Base-by-base conservation (phyloP, 768 basidiomycete genomes). In the Phanerodontia chrysosporium region DNA sequence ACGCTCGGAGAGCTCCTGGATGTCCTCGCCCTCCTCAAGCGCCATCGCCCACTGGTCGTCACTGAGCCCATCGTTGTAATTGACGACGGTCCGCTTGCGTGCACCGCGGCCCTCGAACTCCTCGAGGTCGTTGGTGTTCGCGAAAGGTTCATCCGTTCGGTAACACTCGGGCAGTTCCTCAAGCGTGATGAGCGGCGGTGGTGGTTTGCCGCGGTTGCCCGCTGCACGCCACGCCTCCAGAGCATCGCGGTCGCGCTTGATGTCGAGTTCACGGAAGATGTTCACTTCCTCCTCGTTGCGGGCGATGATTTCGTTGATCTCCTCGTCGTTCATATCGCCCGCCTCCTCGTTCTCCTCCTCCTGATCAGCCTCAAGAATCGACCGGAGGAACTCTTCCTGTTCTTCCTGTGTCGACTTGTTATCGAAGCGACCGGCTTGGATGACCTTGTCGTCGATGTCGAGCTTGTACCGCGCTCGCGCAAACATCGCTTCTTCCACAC, bases 401-500 rank as follows among this genome's bases (percentile, higher is more conserved):
- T 99, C 97, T 70, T 96, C 95, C 64, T 94, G 91, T 3, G 95
- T 96, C 22, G 95, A 96, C 75, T 96, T 96, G 76, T 98, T 96
- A 72, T 99, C 97, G 75, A 98, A 98, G 49, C 94, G 93, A 80
- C 96, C 96, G 55, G 95, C 95, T 77, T 98, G 96, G 68, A 98
- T 98, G 75, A 97, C 96, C 73, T 99, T 98, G 77, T 96, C 95
- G 71, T 99, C 97, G 67, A 99, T 95, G 67, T 96, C 96, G 28
- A 98, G 88, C 79, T 99, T 99, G 75, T 86, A 92, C 58, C 92
- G 85, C 5, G 97, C 97, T 63, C 95, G 85, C 46, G 92, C 90
- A 61, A 98, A 90, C 84, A 98, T 97, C 3, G 95, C 93, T 74
- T 98, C 97, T 75, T 98, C 97, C 24, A 99, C 94, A 62, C 95